These are phyloP conservation scores for Trichoderma asperelloides DNA, from an alignment of 495 filamentous ascomycete genomes.

Conservation along the genomic window DNA sequence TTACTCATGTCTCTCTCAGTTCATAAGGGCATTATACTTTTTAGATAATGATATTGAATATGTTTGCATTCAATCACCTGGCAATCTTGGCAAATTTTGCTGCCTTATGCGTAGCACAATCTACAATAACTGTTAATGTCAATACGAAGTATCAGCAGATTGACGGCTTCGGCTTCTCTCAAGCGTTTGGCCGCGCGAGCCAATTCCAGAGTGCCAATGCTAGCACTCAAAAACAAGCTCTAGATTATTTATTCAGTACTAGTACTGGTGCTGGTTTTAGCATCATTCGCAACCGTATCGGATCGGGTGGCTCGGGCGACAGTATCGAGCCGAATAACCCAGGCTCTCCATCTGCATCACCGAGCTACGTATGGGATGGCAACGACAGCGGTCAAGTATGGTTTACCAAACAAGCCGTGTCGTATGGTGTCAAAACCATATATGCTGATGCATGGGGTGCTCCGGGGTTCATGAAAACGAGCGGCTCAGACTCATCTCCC, in stretches of 20 bases:
- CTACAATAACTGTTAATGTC: conserved; percentile 24
- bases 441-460: conserved; percentile 50
- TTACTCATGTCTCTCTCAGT: too few species aligned
- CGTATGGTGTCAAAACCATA: conserved; percentile 33
- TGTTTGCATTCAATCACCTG: neutral
- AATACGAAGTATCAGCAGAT: conserved; percentile 28
- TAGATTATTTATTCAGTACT: conserved; percentile 41
- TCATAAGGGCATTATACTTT: neutral
- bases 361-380: conserved; percentile 36
- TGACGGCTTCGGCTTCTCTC: conserved; percentile 41
- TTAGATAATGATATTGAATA: neutral
- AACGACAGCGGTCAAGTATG: conserved; percentile 42
- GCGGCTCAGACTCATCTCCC: conserved; percentile 29
- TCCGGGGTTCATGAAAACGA: conserved; percentile 52
- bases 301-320: conserved; percentile 20
- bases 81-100: neutral
- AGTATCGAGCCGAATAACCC: conserved; percentile 36
- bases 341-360: conserved; percentile 22
- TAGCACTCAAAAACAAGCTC: conserved; percentile 22
- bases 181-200: conserved; percentile 22
- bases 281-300: conserved; percentile 44
- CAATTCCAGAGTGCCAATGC: conserved; percentile 35
- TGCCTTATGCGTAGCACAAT: neutral
- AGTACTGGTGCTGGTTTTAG: conserved; percentile 41
- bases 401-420: conserved; percentile 38